Evolutionary conservation across 2,329 filamentous ascomycete species (phyloP), one percentile per base, ranked within the genome.

Genomic region (Sclerotinia spermophila): DNA sequence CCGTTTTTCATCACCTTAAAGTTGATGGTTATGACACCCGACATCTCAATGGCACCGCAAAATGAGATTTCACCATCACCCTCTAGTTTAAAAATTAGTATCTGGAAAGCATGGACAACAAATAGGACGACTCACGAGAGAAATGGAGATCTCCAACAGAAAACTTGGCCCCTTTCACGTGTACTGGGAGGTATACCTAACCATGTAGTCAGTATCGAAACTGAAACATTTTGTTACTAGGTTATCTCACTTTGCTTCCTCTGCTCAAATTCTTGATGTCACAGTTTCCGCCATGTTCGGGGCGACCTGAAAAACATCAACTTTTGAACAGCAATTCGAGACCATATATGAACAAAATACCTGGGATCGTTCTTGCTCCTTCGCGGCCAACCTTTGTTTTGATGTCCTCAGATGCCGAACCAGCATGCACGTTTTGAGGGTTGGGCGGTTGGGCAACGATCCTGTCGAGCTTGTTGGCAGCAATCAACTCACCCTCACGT

Each of bases 1-100:
- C 94, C 94, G 74, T 88, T 86, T 80, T 96, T 96, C 84, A 97
- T 89, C 24, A 97, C 91, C 65, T 87, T 89, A 83, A 97, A 94
- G 77, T 96, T 97, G 81, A 97, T 87, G 3, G 94, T 97, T 76
- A 97, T 97, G 58, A 93, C 84, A 6, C 94, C 94, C 0, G 94
- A 93, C 92, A 97, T 97, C 80, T 97, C 94, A 76, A 97, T 97
- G 8, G 94, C 94, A 30, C 91, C 91, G 74, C 91, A 94, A 79
- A 94, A 97, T 3, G 89, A 93, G 72, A 97, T 96, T 79, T 97
- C 94, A 10, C 94, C 94, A 78, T 97, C 94, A 13, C 94, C 94
- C 81, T 96, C 92, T 5, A 88, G 90, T 81, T 96, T 96, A 15
- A 59, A 35, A 8, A 42, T 69, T 24, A 62, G 27, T 8, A 19